Evolutionary conservation across 768 basidiomycete species (phyloP), one percentile per base, ranked within the genome.

Genomic region (Pilatotrama ljubarskyi): DNA sequence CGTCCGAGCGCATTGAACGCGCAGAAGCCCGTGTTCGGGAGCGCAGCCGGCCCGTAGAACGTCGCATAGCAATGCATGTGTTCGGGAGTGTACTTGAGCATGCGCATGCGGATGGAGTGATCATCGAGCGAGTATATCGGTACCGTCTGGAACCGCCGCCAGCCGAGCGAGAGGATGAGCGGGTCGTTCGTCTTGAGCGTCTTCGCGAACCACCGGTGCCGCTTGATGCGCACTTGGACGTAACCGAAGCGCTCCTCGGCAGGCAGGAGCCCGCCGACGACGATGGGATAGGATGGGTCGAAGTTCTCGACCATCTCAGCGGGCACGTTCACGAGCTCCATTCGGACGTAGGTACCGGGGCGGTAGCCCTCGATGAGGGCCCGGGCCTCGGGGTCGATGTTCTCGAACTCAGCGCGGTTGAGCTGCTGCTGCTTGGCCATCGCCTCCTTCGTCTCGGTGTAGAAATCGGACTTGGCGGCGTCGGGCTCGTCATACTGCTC

Each of bases 11-110:
- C 85, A 73, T 95, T 98, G 82, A 99, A 98, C 2, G 96, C 90
- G 73, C 97, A 98, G 76, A 99, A 95, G 32, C 95, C 95, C 0
- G 93, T 97, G 74, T 97, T 97, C 20, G 95, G 96, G 0, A 92
- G 77, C 2, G 93, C 79, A 20, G 93, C 87, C 7, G 97, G 96
- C 0, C 94, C 96, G 69, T 95, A 99, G 74, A 98, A 97, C 2
- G 95, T 97, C 2, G 95, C 96, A 69, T 89, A 96, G 69, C 97
- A 99, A 72, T 99, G 97, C 97, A 96, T 98, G 70, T 99, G 97
- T 75, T 99, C 97, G 0, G 97, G 97, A 0, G 97, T 98, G 72
- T 99, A 99, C 76, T 99, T 99, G 77, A 99, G 90, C 89, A 98
- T 91, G 36, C 97, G 93, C 88, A 98, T 97, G 17, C 97, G 91